Evolutionary conservation across 129 eudicot species (phyloP).

Genomic region (Chrysanthemum seticuspe): DNA sequence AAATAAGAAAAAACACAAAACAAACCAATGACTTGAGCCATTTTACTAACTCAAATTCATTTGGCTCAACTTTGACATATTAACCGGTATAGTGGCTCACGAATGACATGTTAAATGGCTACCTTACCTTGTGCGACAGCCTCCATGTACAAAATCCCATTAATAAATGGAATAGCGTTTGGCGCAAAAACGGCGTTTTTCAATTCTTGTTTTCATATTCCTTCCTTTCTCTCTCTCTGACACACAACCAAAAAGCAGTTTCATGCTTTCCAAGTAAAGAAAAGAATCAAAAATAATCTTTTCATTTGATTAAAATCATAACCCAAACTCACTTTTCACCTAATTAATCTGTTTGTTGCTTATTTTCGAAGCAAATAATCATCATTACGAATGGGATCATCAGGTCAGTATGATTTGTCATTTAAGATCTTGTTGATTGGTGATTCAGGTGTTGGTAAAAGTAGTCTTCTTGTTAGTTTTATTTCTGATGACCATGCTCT

Average conservation of each 20-base stretch:
- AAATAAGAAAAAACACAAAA: too few relatives aligned
- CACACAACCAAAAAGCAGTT: slow-evolving; percentile 25
- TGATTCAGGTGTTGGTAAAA: slow-evolving; percentile 96
- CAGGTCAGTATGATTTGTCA: slow-evolving; percentile 80
- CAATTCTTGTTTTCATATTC: background rate
- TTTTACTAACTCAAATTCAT: too few relatives aligned
- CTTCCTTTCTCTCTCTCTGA: background rate
- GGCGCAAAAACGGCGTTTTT: slow-evolving; percentile 36
- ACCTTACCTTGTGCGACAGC: too few relatives aligned
- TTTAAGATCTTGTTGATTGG: slow-evolving; percentile 95
- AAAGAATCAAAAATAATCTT: slow-evolving; percentile 17
- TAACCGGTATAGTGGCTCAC: too few relatives aligned
- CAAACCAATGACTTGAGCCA: too few relatives aligned
- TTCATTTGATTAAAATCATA: slow-evolving; percentile 7
- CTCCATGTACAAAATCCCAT: too few relatives aligned
- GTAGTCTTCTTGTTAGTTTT: slow-evolving; percentile 87
- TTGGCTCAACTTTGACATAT: too few relatives aligned
- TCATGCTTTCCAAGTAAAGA: slow-evolving; percentile 27
- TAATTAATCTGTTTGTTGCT: background rate
- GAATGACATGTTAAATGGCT: too few relatives aligned
- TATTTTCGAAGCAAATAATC: slow-evolving; percentile 5
- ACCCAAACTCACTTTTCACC: slow-evolving; percentile 5
- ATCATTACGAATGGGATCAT: slow-evolving; percentile 43
- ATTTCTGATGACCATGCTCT: slow-evolving; percentile 47
- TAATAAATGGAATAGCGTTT: slow-evolving; percentile 12